A percentile compares a stretch with the other conserved stretches of the same genome.
These are phyloP conservation scores for Striga hermonthica DNA, from an alignment of 305 asterid species.

Conservation along the genomic window DNA sequence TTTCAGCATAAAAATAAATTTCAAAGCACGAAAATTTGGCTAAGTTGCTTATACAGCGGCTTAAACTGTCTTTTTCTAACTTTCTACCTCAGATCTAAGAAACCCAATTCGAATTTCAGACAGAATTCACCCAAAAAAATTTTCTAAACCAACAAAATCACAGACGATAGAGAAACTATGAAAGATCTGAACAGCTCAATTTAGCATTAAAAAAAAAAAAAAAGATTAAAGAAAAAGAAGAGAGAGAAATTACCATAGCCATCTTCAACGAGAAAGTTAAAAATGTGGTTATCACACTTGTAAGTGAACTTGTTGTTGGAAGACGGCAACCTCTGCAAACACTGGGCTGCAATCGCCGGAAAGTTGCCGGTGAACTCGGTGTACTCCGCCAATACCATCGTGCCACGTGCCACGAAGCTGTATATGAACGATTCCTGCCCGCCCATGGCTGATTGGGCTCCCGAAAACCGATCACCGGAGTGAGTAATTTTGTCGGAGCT, in stretches of 20 bases:
- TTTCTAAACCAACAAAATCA: constrained; percentile 24
- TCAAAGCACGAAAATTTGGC: constrained; percentile 10
- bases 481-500: too few relatives aligned
- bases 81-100: constrained; percentile 49
- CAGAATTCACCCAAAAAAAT: background rate
- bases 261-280: constrained; percentile 79
- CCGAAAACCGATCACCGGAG: background rate
- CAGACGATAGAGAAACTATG: background rate
- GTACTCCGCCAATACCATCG: constrained; percentile 79
- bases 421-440: constrained; percentile 72
- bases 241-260: constrained; percentile 60
- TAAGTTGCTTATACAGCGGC: constrained; percentile 23
- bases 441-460: constrained; percentile 37
- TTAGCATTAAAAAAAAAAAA: background rate
- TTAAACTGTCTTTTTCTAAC: constrained; percentile 22
- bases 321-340: constrained; percentile 77
- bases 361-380: constrained; percentile 93
- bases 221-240: background rate
- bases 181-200: constrained; percentile 11
- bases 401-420: constrained; percentile 94
- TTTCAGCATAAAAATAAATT: background rate
- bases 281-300: constrained; percentile 87
- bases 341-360: constrained; percentile 92
- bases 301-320: constrained; percentile 77
- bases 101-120: constrained; percentile 36